These are phyloP conservation scores for Micractinium sp. DNA, from an alignment of 139 green algal species.

Conservation along the genomic window DNA sequence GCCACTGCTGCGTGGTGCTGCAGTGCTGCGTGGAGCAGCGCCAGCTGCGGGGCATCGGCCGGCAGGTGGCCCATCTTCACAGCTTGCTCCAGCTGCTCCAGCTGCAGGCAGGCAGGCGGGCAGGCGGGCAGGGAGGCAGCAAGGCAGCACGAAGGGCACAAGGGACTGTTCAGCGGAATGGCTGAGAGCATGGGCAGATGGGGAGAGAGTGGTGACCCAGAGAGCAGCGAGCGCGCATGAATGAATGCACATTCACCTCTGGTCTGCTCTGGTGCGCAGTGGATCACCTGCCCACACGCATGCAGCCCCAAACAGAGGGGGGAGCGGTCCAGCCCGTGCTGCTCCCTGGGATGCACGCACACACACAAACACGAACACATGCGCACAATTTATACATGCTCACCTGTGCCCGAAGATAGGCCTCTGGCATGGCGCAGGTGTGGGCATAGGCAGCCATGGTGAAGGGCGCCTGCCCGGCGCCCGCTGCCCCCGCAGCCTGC, in stretches of 20 bases:
- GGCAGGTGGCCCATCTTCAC: background rate
- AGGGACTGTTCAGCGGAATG: background rate
- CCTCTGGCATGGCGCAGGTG: constrained; percentile 19
- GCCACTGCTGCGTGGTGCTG: background rate
- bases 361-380: background rate
- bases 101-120: background rate
- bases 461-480: constrained; percentile 3
- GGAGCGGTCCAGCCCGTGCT: no score
- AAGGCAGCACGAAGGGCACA: background rate
- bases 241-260: background rate
- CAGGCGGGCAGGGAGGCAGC: background rate
- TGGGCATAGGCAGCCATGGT: background rate
- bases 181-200: background rate
- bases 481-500: background rate
- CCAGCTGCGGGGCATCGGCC: constrained; percentile 13
- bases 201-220: background rate
- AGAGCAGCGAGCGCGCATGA: background rate
- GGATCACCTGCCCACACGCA: no score
- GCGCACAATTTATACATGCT: no score
- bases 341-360: background rate
- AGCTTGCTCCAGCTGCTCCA: constrained; percentile 30
- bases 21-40: constrained; percentile 36
- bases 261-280: no score
- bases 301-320: no score
- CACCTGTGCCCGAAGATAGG: constrained; percentile 36